Base-by-base conservation (phyloP, 2,329 filamentous ascomycete genomes). In the Colletotrichum tofieldiae region DNA sequence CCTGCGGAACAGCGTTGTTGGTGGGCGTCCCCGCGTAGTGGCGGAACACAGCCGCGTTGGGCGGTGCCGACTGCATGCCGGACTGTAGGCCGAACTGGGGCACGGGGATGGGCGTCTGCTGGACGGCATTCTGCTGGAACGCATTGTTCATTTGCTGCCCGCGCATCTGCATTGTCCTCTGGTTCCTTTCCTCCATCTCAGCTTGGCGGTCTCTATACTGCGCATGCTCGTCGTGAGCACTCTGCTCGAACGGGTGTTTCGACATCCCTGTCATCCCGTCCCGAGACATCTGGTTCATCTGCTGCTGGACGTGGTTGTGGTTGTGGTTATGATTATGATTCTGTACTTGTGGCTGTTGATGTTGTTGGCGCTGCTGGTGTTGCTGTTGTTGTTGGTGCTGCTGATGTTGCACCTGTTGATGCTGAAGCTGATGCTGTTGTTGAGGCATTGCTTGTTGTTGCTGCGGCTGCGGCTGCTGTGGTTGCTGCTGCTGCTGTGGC, bases 401-500 rank as follows among this genome's bases (percentile, higher is more conserved):
- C 2, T 67, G 51, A 1, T 67, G 52, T n/a, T 60, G 51, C 26
- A 51, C 73, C 51, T 65, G 65, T 43, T 71, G 67, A 8, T 73
- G 68, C 16, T 73, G 74, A 26, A 71, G 74, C 49, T 73, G 74
- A 23, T 72, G 67, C 35, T 75, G 71, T 37, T 62, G 68, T 56
- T 78, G 72, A 32, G 77, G 78, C 32, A 79, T 77, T 43, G 77
- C 77, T 32, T 76, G 67, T 9, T 74, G 75, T 9, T 72, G 75
- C 9, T 70, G 74, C 60, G 47, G 39, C 63, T 69, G 71, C 51
- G 73, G 71, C 45, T 75, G 37, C 20, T 69, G 64, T 1, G 59
- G 45, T 7, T 61, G 47, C 14, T 39, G 45, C n/a, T 52, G 75
- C 41, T 59, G 54, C 35, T 71, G 65, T 8, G 68, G 65, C 16